These are phyloP conservation scores for Penicillium sp. DNA, from an alignment of 2,329 filamentous ascomycete species.

Conservation along the genomic window DNA sequence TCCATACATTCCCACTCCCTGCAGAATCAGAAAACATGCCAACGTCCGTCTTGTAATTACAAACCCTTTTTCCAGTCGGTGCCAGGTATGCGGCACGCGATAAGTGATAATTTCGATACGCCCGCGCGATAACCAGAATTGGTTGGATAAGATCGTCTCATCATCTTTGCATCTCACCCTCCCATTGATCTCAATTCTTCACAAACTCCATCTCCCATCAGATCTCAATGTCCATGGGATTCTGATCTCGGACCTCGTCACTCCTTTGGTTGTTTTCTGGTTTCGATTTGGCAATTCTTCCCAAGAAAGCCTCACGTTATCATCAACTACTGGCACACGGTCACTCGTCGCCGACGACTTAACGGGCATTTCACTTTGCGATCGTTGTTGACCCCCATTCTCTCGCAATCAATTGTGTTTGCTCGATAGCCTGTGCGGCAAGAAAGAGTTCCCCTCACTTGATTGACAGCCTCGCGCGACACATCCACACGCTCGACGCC, in stretches of 20 bases:
- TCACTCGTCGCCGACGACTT: background rate
- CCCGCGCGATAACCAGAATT: conserved; percentile 25
- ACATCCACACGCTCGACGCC: background rate
- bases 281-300: background rate
- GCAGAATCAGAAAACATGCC: conserved; percentile 2
- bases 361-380: conserved; percentile 2
- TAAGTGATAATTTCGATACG: conserved; percentile 25
- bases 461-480: conserved; percentile 9
- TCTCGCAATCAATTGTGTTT: background rate
- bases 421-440: background rate
- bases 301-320: conserved; percentile 4
- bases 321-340: background rate
- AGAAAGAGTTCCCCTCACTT: background rate
- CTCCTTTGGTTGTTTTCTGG: conserved; percentile 11
- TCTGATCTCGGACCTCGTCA: conserved; percentile 2
- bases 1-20: background rate
- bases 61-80: background rate
- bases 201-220: background rate
- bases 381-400: background rate
- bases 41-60: conserved; percentile 6
- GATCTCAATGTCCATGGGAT: conserved; percentile 3
- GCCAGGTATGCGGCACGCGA: conserved; percentile 19
- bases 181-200: background rate
- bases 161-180: conserved; percentile 16
- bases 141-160: conserved; percentile 25